Conservation (phyloP, 306 rosid genomes). For the Vicia villosa region DNA sequence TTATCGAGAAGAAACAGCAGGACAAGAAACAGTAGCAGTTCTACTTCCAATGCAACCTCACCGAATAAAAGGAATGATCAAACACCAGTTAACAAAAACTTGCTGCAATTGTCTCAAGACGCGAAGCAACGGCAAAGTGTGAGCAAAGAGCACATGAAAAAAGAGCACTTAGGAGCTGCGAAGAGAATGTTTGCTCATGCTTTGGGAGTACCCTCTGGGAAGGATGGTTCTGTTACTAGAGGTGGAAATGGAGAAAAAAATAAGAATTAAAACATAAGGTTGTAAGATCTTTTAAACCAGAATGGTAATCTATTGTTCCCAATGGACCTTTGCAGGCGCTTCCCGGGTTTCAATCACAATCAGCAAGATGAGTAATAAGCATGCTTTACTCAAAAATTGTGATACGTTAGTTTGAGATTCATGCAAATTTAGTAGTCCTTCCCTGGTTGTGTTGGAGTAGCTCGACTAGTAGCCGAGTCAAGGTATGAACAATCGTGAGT, state of each 20-base stretch:
- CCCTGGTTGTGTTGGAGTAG: constrained; percentile 27
- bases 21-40: constrained; percentile 39
- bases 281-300: constrained; percentile 32
- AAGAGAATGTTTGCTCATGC: constrained; percentile 96
- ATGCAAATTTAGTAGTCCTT: constrained; percentile 34
- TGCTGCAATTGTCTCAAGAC: constrained; percentile 34
- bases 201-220: constrained; percentile 70
- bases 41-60: constrained; percentile 28
- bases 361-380: constrained; percentile 35
- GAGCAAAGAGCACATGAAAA: constrained; percentile 57
- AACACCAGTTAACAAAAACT: constrained; percentile 45
- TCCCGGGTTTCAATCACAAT: constrained; percentile 35
- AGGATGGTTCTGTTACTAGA: constrained; percentile 55
- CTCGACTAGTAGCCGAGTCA: constrained; percentile 15
- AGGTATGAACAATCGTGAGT: constrained; percentile 7
- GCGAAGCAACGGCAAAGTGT: constrained; percentile 51
- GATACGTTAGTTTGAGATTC: constrained; percentile 17
- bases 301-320: constrained; percentile 32
- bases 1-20: constrained; percentile 31
- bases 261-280: constrained; percentile 39
- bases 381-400: constrained; percentile 24
- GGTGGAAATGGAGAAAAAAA: constrained; percentile 48
- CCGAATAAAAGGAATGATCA: constrained; percentile 42
- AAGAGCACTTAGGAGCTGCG: constrained; percentile 91
- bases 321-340: constrained; percentile 28